Evolutionary conservation across 2,329 filamentous ascomycete species (phyloP), one percentile per base, ranked within the genome.

Genomic region (Colletotrichum theobromicola): DNA sequence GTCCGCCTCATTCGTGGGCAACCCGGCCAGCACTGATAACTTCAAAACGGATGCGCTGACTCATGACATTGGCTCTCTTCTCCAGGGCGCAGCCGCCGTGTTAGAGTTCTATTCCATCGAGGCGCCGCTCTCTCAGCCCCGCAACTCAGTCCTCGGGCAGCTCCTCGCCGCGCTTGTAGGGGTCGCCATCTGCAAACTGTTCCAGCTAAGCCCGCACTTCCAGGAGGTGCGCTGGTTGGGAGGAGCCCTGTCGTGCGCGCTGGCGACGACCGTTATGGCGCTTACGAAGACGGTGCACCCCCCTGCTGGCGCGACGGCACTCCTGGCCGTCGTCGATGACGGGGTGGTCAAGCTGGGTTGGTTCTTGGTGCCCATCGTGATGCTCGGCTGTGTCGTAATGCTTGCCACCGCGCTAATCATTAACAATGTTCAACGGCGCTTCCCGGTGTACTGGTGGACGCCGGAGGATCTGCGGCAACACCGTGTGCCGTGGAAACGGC

Each of bases 251-350:
- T 86, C 92, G 2, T 94, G 93, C 77, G 93, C 91, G 0, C 81
- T 88, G 4, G 88, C 93, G 0, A 93, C 90, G 1, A 85, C 88
- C 2, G 72, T 91, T 70, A 95, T 95, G 94, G 88, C 88, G 1
- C 78, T 94, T 26, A 95, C 93, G 2, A 93, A 92, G 67, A 95
- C 93, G 0, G 87, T 94, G 0, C 93, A 95, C 77, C 94, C 94
- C 0, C 94, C 94, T 0, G 94, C 93, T 0, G 94, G 94, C 6
- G 93, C 94, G 10, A 95, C 93, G 1, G 93, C 93, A 0, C 83
- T 96, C 2, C 84, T 95, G 30, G 93, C 93, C 1, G 92, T 93
- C 0, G 87, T 91, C 2, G 90, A 92, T 72, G 84, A 88, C 3
- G 84, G 86, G 2, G 84, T 91, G 2, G 85, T 87, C 12, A 77